Conservation (phyloP, 2,329 filamentous ascomycete genomes). For the Leptographium galeiforme region DNA sequence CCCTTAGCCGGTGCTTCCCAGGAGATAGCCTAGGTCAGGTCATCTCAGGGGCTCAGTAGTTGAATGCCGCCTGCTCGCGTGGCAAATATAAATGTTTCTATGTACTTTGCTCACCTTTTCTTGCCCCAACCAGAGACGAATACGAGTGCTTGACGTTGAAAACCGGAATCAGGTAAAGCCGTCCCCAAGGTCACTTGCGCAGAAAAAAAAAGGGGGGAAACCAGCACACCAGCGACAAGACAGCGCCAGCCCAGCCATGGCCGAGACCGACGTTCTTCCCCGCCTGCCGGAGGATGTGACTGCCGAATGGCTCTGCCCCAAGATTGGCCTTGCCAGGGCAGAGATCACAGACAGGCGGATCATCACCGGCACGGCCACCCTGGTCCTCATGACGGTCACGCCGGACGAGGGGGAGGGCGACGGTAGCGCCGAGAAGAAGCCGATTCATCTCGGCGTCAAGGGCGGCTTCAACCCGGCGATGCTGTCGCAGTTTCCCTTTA, state of each 20-base stretch:
- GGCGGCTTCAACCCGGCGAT: constrained; percentile 48
- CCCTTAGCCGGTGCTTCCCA: too few relatives aligned
- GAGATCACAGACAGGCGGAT: background rate
- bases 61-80: too few relatives aligned
- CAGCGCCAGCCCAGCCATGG: background rate
- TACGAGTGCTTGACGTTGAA: too few relatives aligned
- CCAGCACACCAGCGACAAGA: background rate
- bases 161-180: too few relatives aligned
- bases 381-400: background rate
- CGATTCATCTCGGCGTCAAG: background rate
- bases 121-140: too few relatives aligned
- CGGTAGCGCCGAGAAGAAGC: background rate
- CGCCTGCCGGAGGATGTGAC: background rate
- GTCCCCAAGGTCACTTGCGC: too few relatives aligned
- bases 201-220: too few relatives aligned
- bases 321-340: background rate
- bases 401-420: background rate
- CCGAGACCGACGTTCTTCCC: background rate
- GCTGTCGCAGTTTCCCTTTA: constrained; percentile 6
- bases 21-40: too few relatives aligned
- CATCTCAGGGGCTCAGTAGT: too few relatives aligned
- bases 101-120: too few relatives aligned
- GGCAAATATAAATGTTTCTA: too few relatives aligned
- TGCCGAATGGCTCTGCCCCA: background rate
- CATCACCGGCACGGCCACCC: background rate